phyloP scores from a whole-genome alignment of 2,329 filamentous ascomycete genomes.

The Aaosphaeria pasadenensis region DNA sequence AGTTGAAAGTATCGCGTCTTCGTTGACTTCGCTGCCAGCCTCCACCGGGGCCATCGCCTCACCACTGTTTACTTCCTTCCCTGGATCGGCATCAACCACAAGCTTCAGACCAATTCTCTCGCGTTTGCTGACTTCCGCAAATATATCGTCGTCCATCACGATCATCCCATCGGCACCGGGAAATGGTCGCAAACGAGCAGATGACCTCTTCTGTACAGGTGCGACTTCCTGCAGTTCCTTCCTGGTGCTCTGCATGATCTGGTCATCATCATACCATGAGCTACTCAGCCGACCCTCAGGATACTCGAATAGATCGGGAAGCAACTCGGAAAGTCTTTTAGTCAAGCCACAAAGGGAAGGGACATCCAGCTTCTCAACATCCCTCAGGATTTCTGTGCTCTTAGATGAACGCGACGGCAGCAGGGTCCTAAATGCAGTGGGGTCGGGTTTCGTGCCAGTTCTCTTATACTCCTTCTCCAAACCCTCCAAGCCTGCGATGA shows the following conservation, averaged over 20 bases:
- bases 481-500: conserved; percentile 44
- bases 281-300: conserved; percentile 32
- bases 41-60: neutral
- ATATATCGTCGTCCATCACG: conserved; percentile 32
- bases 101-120: conserved; percentile 12
- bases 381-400: conserved; percentile 38
- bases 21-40: neutral
- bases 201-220: conserved; percentile 32
- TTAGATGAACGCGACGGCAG: neutral
- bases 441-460: neutral
- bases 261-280: conserved; percentile 34
- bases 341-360: conserved; percentile 46
- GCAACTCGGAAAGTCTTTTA: conserved; percentile 44
- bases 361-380: conserved; percentile 46
- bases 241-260: conserved; percentile 35
- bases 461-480: conserved; percentile 13
- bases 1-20: conserved; percentile 14
- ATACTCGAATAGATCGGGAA: conserved; percentile 43
- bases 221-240: conserved; percentile 29
- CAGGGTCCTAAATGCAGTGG: neutral
- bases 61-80: conserved; percentile 4
- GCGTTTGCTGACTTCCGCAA: conserved; percentile 26
- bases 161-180: conserved; percentile 29
- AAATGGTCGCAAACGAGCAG: conserved; percentile 30
- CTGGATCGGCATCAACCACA: conserved; percentile 3